These are phyloP conservation scores for Endoconidiophora polonica DNA, from an alignment of 2,329 filamentous ascomycete species.

Conservation along the genomic window DNA sequence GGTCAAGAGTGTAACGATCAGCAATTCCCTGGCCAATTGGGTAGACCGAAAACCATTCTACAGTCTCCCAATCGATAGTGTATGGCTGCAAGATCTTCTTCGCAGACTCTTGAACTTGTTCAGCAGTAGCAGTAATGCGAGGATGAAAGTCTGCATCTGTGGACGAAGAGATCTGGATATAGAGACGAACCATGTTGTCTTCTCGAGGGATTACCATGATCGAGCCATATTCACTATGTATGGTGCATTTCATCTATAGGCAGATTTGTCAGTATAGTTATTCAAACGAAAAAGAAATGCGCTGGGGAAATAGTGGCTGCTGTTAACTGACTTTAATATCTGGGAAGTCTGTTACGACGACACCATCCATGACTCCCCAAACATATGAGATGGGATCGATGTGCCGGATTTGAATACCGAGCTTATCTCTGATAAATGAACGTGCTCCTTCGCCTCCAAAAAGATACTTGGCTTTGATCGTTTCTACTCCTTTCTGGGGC, in stretches of 20 bases:
- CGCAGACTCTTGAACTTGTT: slow-evolving; percentile 47
- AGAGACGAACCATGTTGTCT: slow-evolving; percentile 45
- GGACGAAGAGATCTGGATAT: slow-evolving; percentile 50
- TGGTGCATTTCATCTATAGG: slow-evolving; percentile 51
- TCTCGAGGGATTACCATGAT: slow-evolving; percentile 65
- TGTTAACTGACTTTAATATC: slow-evolving; percentile 46
- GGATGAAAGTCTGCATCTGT: slow-evolving; percentile 45
- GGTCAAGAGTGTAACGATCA: slow-evolving; percentile 48
- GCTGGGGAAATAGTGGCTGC: no score
- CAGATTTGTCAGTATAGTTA: slow-evolving; percentile 25
- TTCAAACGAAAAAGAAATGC: not conserved
- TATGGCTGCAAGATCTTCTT: slow-evolving; percentile 51
- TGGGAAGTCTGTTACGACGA: slow-evolving; percentile 56
- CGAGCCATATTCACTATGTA: slow-evolving; percentile 57
- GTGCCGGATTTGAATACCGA: slow-evolving; percentile 54
- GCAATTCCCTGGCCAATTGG: slow-evolving; percentile 60
- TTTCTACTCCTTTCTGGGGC: slow-evolving; percentile 38
- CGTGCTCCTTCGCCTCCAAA: slow-evolving; percentile 56
- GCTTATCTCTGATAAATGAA: slow-evolving; percentile 45
- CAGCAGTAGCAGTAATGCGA: slow-evolving; percentile 43
- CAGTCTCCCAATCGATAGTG: slow-evolving; percentile 46
- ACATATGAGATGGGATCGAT: slow-evolving; percentile 55
- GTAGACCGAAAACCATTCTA: slow-evolving; percentile 64
- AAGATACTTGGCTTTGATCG: slow-evolving; percentile 49
- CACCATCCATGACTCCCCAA: slow-evolving; percentile 63